Conservation (phyloP, 148 eudicot genomes). For the Silene uniflora region DNA sequence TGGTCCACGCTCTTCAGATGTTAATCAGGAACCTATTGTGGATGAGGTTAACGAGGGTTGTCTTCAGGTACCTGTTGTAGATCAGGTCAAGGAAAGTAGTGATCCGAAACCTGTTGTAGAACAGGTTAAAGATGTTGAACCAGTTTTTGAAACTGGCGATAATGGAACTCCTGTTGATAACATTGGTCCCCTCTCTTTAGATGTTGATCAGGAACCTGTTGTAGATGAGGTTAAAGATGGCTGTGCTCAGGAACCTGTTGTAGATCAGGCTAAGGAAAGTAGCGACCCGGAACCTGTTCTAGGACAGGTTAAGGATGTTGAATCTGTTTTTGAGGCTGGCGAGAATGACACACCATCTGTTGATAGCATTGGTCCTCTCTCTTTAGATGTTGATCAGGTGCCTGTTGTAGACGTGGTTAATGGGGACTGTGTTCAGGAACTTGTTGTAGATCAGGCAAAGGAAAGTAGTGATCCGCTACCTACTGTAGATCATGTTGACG, state of each 20-base stretch:
- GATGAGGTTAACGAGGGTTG: constrained; percentile 13
- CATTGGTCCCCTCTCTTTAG: constrained; percentile 7
- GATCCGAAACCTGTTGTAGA: neutral
- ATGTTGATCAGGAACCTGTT: constrained; percentile 15
- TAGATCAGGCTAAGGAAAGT: neutral
- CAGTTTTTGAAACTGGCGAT: constrained; percentile 2
- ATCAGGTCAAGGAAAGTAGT: constrained; percentile 1
- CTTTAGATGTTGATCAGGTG: constrained; percentile 22
- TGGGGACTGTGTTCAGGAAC: neutral
- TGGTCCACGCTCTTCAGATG: neutral
- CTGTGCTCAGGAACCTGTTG: neutral
- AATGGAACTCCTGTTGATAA: constrained; percentile 17
- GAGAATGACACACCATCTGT: constrained; percentile 5
- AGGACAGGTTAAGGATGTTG: constrained; percentile 6
- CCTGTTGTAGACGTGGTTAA: neutral
- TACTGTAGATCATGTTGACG: neutral
- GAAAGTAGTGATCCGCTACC: neutral
- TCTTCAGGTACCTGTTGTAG: neutral
- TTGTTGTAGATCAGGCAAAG: neutral
- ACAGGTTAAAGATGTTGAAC: constrained; percentile 1
- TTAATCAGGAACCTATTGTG: neutral
- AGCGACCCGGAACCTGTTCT: neutral
- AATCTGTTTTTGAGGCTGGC: constrained; percentile 2
- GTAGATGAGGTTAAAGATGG: constrained; percentile 8
- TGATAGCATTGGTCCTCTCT: constrained; percentile 9